Base-by-base conservation (phyloP, 2,329 filamentous ascomycete species). In the Arthrobotrys sinensis region DNA sequence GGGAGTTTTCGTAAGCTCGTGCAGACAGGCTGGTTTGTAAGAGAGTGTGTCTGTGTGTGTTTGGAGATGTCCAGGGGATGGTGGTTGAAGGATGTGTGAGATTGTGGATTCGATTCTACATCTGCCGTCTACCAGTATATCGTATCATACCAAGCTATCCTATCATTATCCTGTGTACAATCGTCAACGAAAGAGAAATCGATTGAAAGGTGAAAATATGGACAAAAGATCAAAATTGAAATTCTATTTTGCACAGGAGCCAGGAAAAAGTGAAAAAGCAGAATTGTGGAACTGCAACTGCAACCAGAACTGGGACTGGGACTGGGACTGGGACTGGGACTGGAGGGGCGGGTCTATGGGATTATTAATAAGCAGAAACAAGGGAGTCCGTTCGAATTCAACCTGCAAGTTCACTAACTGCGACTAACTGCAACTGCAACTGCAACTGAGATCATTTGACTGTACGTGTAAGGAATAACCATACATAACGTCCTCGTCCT, bases 341-440 rank as follows among this genome's bases (percentile, higher is more conserved):
- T 12, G 46, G 66, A 60, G 73, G 73, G 57, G 70, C 34, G 57
- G 70, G 63, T 34, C 12, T 3, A 34, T 45, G 66, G 52, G 50
- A 36, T 36, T 60, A 70, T 70, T 70, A 70, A 60, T 70, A 70
- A 70, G 66, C 66, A 70, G 45, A 60, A n/a, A 32, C 64, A 52
- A 50, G 36, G 50, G 16, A 45, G 5, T 10, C n/a, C n/a, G n/a
- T n/a, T n/a, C n/a, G n/a, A n/a, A n/a, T n/a, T n/a, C n/a, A n/a
- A n/a, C n/a, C n/a, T n/a, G n/a, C n/a, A n/a, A n/a, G n/a, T n/a
- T n/a, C n/a, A n/a, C n/a, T n/a, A n/a, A n/a, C n/a, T n/a, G n/a
- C n/a, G n/a, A n/a, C n/a, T n/a, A 12, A 38, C 36, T 28, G 24
- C 24, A 28, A 28, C 24, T 28, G 24, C 24, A 28, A 28, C 24